These are phyloP conservation scores for Aspergillus aculeatinus DNA, from an alignment of 2,329 filamentous ascomycete species.

Conservation along the genomic window DNA sequence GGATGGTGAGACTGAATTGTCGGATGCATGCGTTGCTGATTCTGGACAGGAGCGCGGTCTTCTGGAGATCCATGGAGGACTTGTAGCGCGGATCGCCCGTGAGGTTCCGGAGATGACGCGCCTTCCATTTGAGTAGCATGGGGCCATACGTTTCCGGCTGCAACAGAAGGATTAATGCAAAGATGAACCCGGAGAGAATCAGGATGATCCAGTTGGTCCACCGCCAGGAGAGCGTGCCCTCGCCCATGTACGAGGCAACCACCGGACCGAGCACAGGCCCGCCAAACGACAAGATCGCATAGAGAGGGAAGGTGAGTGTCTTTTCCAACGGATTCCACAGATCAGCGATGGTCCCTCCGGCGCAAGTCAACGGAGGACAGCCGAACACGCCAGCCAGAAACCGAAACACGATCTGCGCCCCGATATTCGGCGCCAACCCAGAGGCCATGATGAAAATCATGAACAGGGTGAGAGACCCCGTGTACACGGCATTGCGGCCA, in stretches of 20 bases:
- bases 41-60: constrained; percentile 42
- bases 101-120: constrained; percentile 38
- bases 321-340: constrained; percentile 50
- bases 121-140: constrained; percentile 47
- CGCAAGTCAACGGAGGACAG: constrained; percentile 47
- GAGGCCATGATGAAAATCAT: constrained; percentile 52
- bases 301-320: constrained; percentile 52
- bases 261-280: constrained; percentile 29
- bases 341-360: constrained; percentile 49
- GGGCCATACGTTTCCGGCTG: constrained; percentile 54
- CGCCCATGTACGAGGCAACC: constrained; percentile 24
- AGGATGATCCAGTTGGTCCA: constrained; percentile 50
- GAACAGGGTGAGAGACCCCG: constrained; percentile 47
- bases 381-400: constrained; percentile 52
- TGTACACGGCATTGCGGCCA: constrained; percentile 52
- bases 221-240: constrained; percentile 29
- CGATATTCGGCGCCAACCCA: constrained; percentile 51
- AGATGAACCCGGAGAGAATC: constrained; percentile 36
- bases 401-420: constrained; percentile 50
- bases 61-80: constrained; percentile 48
- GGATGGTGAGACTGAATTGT: constrained; percentile 51
- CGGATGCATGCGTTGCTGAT: constrained; percentile 49
- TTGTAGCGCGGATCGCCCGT: constrained; percentile 49
- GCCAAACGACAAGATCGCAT: constrained; percentile 48
- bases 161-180: constrained; percentile 43